Conservation (phyloP, 768 basidiomycete species). For the Leucocoprinus birnbaumii region DNA sequence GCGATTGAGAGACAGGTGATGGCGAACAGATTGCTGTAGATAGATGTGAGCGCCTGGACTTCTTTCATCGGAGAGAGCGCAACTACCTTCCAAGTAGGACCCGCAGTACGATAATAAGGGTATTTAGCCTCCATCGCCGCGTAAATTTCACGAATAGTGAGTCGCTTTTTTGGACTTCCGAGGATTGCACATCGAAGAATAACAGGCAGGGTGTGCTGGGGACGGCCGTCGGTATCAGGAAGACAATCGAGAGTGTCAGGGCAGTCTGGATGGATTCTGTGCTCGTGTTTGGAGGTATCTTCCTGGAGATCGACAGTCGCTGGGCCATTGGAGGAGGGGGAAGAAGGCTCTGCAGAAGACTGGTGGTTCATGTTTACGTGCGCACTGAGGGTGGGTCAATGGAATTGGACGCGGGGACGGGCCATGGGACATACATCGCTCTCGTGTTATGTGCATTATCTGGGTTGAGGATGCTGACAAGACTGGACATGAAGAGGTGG, state of each 20-base stretch:
- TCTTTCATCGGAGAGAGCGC: not conserved
- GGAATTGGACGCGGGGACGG: constrained; percentile 12
- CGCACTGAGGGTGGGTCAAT: constrained; percentile 22
- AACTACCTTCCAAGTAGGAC: constrained; percentile 80
- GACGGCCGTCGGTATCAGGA: constrained; percentile 74
- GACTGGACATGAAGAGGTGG: constrained; percentile 46
- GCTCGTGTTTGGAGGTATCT: constrained; percentile 28
- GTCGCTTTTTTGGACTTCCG: constrained; percentile 68
- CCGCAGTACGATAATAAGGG: constrained; percentile 75
- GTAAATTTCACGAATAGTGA: constrained; percentile 85
- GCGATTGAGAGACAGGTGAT: constrained; percentile 80
- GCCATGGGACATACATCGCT: constrained; percentile 35
- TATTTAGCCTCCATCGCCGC: constrained; percentile 87
- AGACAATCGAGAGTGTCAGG: constrained; percentile 77
- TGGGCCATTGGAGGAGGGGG: constrained; percentile 7
- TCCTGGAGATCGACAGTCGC: constrained; percentile 10
- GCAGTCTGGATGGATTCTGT: constrained; percentile 71
- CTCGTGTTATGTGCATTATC: constrained; percentile 35
- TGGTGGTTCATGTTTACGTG: constrained; percentile 23
- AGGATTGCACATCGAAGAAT: constrained; percentile 84
- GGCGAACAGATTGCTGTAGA: constrained; percentile 79
- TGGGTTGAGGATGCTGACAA: constrained; percentile 56
- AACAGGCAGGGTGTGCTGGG: constrained; percentile 82
- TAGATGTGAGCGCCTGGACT: not conserved
- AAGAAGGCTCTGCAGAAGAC: constrained; percentile 1